phyloP scores from a whole-genome alignment of 2,329 filamentous ascomycete genomes.

The Zasmidium cellare region DNA sequence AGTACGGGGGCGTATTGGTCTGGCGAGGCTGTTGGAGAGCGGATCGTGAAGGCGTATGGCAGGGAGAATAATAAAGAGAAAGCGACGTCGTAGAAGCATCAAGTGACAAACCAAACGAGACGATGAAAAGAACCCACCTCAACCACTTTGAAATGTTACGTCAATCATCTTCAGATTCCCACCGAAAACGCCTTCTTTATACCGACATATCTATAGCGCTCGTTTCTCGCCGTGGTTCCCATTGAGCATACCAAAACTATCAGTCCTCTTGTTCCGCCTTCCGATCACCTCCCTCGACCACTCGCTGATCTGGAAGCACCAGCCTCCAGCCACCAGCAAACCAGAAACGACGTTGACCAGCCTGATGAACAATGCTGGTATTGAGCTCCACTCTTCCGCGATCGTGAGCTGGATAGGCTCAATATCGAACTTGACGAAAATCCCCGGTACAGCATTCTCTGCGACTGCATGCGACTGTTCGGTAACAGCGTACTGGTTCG shows the following conservation, averaged over 20 bases:
- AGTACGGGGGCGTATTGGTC: slow-evolving; percentile 91
- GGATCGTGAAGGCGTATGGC: slow-evolving; percentile 59
- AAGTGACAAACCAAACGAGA: not conserved
- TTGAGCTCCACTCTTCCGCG: slow-evolving; percentile 73
- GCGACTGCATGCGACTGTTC: slow-evolving; percentile 74
- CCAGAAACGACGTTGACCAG: slow-evolving; percentile 89
- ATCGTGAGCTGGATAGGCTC: slow-evolving; percentile 90
- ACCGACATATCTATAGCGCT: slow-evolving; percentile 13
- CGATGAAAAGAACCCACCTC: slow-evolving; percentile 1
- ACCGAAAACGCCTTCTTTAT: not conserved
- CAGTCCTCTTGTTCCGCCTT: slow-evolving; percentile 15
- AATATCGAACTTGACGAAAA: slow-evolving; percentile 99
- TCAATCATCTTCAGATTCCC: not conserved
- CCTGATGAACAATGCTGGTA: slow-evolving; percentile 75
- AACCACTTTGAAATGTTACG: no score
- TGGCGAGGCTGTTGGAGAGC: slow-evolving; percentile 73
- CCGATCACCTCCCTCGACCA: slow-evolving; percentile 59
- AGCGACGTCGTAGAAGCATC: not conserved
- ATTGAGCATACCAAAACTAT: slow-evolving; percentile 25
- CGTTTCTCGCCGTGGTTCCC: slow-evolving; percentile 21
- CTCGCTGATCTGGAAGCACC: slow-evolving; percentile 82
- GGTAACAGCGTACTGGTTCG: slow-evolving; percentile 97
- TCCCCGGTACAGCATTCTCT: slow-evolving; percentile 74
- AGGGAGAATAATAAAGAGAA: not conserved
- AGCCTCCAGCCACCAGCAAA: slow-evolving; percentile 89